Conservation (phyloP, 116 monocot genomes). For the Posidonia oceanica region DNA sequence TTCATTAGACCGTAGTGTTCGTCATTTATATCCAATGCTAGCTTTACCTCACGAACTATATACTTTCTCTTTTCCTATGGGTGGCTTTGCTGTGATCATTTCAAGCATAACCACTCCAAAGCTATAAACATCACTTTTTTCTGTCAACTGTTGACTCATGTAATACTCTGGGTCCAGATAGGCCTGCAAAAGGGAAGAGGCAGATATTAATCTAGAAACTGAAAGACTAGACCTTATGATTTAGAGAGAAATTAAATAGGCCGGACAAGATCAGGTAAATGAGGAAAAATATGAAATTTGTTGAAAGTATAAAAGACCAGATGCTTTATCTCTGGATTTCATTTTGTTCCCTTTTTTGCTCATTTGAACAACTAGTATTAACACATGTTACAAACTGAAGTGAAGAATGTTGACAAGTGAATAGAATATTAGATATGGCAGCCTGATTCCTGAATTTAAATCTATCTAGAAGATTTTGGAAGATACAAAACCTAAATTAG, state of each 20-base stretch:
- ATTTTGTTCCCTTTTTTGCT: background rate
- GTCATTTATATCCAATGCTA: slow-evolving; percentile 24
- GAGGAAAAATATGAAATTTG: background rate
- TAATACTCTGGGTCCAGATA: slow-evolving; percentile 89
- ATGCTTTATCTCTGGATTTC: background rate
- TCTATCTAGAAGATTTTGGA: background rate
- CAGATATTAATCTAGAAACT: too few species aligned
- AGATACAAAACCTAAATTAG: too few species aligned
- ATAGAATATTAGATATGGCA: background rate
- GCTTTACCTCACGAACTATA: slow-evolving; percentile 45
- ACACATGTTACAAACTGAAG: background rate
- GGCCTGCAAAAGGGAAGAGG: slow-evolving; percentile 28
- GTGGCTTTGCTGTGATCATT: slow-evolving; percentile 46
- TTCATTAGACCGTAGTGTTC: slow-evolving; percentile 36
- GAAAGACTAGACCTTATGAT: background rate
- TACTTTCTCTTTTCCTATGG: slow-evolving; percentile 56
- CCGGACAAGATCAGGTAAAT: background rate
- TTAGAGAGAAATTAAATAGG: background rate
- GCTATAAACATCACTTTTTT: slow-evolving; percentile 81
- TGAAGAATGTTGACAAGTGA: background rate
- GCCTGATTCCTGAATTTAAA: background rate
- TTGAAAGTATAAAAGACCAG: background rate
- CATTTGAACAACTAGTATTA: background rate
- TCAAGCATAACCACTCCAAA: slow-evolving; percentile 89
- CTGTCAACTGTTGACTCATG: slow-evolving; percentile 75